phyloP scores from a whole-genome alignment of 768 basidiomycete genomes.

The Boletus rubescentipes region DNA sequence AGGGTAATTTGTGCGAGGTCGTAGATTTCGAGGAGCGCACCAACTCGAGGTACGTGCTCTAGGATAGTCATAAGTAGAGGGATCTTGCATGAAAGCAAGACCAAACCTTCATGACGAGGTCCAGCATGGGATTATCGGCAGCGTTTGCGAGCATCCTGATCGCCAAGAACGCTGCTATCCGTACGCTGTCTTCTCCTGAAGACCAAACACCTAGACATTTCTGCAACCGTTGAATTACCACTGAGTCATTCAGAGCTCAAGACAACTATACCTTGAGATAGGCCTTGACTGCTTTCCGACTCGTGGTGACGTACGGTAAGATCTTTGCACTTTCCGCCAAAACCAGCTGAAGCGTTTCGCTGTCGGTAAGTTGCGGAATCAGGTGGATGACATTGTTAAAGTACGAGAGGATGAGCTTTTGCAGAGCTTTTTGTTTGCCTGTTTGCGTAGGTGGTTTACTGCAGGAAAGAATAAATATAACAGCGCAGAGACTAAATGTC shows the following conservation, averaged over 20 bases:
- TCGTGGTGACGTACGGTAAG: slow-evolving; percentile 83
- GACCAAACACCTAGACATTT: slow-evolving; percentile 86
- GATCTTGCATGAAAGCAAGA: background rate
- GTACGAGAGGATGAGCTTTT: slow-evolving; percentile 85
- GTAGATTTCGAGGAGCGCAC: slow-evolving; percentile 84
- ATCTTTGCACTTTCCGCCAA: slow-evolving; percentile 85
- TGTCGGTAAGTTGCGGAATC: slow-evolving; percentile 71
- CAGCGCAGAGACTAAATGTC: background rate
- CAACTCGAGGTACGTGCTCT: slow-evolving; percentile 89
- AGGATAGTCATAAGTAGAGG: background rate
- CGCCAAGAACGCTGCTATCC: slow-evolving; percentile 84
- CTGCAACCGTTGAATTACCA: slow-evolving; percentile 36
- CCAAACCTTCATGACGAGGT: slow-evolving; percentile 80
- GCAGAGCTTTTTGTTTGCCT: slow-evolving; percentile 76
- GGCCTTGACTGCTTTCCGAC: slow-evolving; percentile 78
- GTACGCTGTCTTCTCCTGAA: slow-evolving; percentile 72
- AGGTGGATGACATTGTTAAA: slow-evolving; percentile 85
- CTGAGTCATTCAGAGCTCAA: background rate
- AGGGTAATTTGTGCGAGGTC: slow-evolving; percentile 82
- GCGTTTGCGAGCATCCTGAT: slow-evolving; percentile 77
- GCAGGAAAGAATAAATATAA: slow-evolving; percentile 1
- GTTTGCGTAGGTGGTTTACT: slow-evolving; percentile 87
- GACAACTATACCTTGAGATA: slow-evolving; percentile 77
- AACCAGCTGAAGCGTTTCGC: slow-evolving; percentile 64
- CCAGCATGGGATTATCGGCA: slow-evolving; percentile 76